phyloP scores from a whole-genome alignment of 192 early-diverging fungal genomes.

The Anaeromyces robustus region DNA sequence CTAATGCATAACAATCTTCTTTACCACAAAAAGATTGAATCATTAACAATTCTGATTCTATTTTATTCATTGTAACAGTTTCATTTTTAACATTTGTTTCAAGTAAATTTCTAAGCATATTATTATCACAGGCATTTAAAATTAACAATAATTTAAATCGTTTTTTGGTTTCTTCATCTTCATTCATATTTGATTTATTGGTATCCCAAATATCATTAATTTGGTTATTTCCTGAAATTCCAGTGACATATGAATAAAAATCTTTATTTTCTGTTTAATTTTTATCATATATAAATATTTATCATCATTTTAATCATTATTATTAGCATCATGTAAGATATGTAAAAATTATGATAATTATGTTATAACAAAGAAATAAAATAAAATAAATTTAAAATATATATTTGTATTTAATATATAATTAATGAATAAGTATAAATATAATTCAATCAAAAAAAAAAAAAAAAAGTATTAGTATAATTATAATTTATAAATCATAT shows the following conservation, averaged over 20 bases:
- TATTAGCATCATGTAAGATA: no score
- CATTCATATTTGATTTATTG: background rate
- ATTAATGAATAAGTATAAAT: no score
- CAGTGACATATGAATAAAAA: background rate
- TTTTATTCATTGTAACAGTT: conserved; percentile 2
- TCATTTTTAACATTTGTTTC: background rate
- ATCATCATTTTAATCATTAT: no score
- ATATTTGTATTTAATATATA: no score
- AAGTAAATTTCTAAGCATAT: background rate
- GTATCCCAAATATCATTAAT: background rate
- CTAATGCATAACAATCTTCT: conserved; percentile 14
- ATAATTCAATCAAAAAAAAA: no score
- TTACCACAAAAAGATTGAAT: conserved; percentile 6
- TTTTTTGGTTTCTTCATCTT: background rate
- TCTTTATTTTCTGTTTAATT: background rate
- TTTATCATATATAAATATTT: no score
- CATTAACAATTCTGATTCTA: background rate
- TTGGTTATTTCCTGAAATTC: background rate
- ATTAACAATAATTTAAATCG: background rate
- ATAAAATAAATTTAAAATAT: no score
- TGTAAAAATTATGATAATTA: no score
- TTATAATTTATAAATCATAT: no score
- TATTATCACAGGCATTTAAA: background rate
- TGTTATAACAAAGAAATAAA: no score
- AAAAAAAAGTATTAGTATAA: no score